Percentiles rank a stretch among this genome's conserved stretches.
phyloP scores from a whole-genome alignment of 768 basidiomycete species.

The Lactifluus subvellereus region DNA sequence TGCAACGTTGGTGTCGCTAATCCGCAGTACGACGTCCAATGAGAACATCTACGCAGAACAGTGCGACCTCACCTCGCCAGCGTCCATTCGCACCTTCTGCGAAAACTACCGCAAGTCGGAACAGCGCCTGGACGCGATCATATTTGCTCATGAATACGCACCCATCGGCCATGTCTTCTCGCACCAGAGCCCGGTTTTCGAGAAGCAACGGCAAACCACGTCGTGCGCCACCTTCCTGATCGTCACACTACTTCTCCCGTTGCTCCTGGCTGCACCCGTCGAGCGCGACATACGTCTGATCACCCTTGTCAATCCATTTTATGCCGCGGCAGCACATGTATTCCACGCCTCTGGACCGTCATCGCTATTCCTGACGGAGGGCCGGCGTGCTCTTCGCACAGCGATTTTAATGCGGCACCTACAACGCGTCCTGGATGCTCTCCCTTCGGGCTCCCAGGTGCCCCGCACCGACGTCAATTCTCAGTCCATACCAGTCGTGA shows the following conservation, averaged over 20 bases:
- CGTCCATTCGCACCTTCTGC: constrained; percentile 65
- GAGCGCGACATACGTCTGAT: constrained; percentile 90
- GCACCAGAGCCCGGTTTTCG: constrained; percentile 29
- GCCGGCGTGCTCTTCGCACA: constrained; percentile 56
- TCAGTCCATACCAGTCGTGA: constrained; percentile 34
- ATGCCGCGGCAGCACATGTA: constrained; percentile 64
- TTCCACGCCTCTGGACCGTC: constrained; percentile 33
- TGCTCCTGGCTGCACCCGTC: constrained; percentile 73
- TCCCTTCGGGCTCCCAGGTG: constrained; percentile 56
- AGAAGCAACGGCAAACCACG: constrained; percentile 39
- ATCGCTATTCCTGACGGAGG: constrained; percentile 49
- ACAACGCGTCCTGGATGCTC: constrained; percentile 77
- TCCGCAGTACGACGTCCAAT: constrained; percentile 66
- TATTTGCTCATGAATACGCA: constrained; percentile 74
- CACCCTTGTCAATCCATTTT: constrained; percentile 82
- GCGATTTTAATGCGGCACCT: constrained; percentile 68
- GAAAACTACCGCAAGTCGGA: constrained; percentile 57
- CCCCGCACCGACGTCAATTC: constrained; percentile 36
- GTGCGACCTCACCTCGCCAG: constrained; percentile 63
- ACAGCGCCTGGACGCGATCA: constrained; percentile 67
- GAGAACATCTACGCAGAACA: constrained; percentile 75
- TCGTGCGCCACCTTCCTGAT: constrained; percentile 74
- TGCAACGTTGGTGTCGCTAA: constrained; percentile 55
- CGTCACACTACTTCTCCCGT: constrained; percentile 71
- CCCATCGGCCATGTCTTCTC: constrained; percentile 49